Evolutionary conservation across 306 rosid species (phyloP).

Genomic region (Citrullus amarus): DNA sequence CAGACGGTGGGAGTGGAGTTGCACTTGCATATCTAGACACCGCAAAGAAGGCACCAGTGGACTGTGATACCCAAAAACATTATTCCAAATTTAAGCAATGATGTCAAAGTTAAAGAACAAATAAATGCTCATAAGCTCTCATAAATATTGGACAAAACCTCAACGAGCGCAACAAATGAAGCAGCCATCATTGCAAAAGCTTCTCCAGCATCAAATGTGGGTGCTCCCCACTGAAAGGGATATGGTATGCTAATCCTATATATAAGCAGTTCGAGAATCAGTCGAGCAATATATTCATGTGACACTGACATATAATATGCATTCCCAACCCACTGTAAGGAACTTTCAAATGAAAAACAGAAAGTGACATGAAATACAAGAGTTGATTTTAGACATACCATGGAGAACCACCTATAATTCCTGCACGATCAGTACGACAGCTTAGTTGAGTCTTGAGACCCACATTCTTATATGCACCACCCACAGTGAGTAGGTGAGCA

Average conservation of each 20-base stretch:
- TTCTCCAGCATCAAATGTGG: conserved; percentile 94
- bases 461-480: conserved; percentile 74
- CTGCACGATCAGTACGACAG: conserved; percentile 94
- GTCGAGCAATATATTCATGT: neutral
- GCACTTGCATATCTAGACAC: conserved; percentile 89
- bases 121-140: neutral
- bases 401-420: conserved; percentile 67
- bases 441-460: conserved; percentile 40
- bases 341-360: conserved; percentile 2
- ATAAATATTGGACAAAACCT: conserved; percentile 30
- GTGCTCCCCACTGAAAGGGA: conserved; percentile 99
- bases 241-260: conserved; percentile 87
- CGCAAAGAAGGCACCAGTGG: conserved; percentile 78
- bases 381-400: conserved; percentile 40
- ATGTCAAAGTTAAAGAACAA: neutral
- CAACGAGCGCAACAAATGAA: conserved; percentile 83
- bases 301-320: neutral
- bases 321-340: neutral
- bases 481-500: conserved; percentile 75
- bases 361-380: neutral
- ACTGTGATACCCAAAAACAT: conserved; percentile 34
- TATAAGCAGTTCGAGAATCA: conserved; percentile 11
- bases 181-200: conserved; percentile 98
- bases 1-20: conserved; percentile 79
- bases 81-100: neutral